phyloP scores from a whole-genome alignment of 371 early-diverging fungal species.

The Zychaea mexicana region DNA sequence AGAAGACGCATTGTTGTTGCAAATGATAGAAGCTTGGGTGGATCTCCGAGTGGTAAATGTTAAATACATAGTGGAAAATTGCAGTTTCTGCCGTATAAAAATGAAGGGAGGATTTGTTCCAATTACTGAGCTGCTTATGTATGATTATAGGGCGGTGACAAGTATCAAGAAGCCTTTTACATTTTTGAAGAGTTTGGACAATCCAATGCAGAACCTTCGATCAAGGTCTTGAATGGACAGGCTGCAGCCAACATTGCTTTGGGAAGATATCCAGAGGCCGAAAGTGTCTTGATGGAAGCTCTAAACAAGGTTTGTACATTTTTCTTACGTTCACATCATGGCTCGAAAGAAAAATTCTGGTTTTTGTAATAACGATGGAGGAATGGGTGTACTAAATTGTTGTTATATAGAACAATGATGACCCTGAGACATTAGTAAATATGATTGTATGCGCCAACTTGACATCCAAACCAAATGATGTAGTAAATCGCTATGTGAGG shows the following conservation, averaged over 20 bases:
- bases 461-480: constrained; percentile 71
- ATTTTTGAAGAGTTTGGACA: constrained; percentile 93
- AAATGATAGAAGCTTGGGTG: constrained; percentile 93
- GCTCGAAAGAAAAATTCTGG: too few relatives aligned
- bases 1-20: constrained; percentile 90
- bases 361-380: background rate
- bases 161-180: constrained; percentile 88
- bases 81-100: too few relatives aligned
- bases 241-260: constrained; percentile 86
- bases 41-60: constrained; percentile 67
- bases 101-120: too few relatives aligned
- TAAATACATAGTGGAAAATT: background rate
- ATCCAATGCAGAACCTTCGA: constrained; percentile 70
- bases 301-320: constrained; percentile 61
- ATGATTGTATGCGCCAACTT: constrained; percentile 74
- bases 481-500: constrained; percentile 67
- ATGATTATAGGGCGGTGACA: constrained; percentile 68
- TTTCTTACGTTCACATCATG: background rate
- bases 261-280: constrained; percentile 87
- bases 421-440: constrained; percentile 90
- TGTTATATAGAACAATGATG: constrained; percentile 59
- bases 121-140: too few relatives aligned
- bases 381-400: background rate
- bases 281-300: constrained; percentile 80
- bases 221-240: constrained; percentile 78